Evolutionary conservation across 306 rosid species (phyloP).

Genomic region (Oxytropis ochrocephala): DNA sequence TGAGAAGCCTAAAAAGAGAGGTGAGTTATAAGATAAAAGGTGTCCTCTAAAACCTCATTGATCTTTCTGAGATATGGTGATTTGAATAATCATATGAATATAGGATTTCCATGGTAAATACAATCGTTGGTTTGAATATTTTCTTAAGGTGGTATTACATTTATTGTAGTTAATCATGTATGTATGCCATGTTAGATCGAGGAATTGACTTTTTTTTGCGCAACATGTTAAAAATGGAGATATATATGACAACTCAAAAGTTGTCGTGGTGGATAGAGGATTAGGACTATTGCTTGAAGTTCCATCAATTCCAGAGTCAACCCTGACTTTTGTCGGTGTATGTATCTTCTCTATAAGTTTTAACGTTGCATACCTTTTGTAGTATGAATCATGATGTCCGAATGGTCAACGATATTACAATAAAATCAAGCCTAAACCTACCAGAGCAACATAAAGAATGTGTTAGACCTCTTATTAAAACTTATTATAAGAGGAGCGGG

Average conservation of each 20-base stretch:
- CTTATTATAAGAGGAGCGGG: no score
- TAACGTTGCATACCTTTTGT: background rate
- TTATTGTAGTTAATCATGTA: background rate
- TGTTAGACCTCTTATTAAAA: no score
- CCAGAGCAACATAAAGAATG: background rate
- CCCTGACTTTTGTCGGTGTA: constrained; percentile 80
- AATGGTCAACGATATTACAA: background rate
- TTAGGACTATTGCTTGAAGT: constrained; percentile 78
- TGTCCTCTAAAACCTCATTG: background rate
- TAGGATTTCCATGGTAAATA: background rate
- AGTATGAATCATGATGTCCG: constrained; percentile 1
- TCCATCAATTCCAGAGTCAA: constrained; percentile 60
- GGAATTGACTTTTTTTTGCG: constrained; percentile 14
- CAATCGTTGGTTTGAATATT: background rate
- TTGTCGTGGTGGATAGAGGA: constrained; percentile 76
- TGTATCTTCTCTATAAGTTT: constrained; percentile 23
- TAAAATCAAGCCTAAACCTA: background rate
- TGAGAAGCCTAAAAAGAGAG: background rate
- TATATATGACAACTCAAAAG: constrained; percentile 69
- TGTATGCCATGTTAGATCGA: constrained; percentile 11
- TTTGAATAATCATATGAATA: background rate
- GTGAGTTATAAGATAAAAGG: background rate
- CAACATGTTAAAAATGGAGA: constrained; percentile 84
- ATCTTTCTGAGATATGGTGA: background rate
- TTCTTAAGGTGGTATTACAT: background rate